Base-by-base conservation (phyloP, 495 filamentous ascomycete species). In the Oleoguttula mirabilis region DNA sequence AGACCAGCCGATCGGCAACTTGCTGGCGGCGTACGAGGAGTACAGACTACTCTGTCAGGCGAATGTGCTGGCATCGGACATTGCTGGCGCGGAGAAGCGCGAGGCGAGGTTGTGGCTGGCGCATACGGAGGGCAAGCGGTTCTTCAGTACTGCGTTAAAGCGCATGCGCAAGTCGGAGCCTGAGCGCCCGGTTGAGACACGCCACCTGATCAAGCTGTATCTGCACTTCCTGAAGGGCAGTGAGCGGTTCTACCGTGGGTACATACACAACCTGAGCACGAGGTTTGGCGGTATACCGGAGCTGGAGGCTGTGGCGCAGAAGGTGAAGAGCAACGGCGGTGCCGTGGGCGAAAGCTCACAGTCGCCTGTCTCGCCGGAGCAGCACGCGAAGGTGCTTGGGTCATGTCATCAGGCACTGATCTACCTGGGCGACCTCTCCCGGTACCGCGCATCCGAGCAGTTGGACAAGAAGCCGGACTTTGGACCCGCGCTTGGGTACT, bases 391-490 rank as follows among this genome's bases (percentile, higher is more conserved):
- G 25, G 71, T 88, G 39, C 70, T 84, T 5, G 58, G 65, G 39
- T 88, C 84, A 11, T 94, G 86, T 61, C 80, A 94, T 63, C 75
- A 76, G 37, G 82, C 82, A 7, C 70, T 96, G 21, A 79, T 94
- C 33, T 80, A 76, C 41, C 74, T 98, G 8, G 90, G 90, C 32
- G 90, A 98, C 56, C 71, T 98, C 21, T 86, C 84, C 24, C 77
- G 90, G 48, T 98, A 95, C 58, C 80, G 92, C 33, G 84, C 86
- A 55, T 75, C 76, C 20, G 73, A 82, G 57, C 15, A 48, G 25
- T 41, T 51, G 3, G 66, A 66, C 45, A 79, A 81, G 62, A 68
- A 81, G 42, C 76, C 70, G 36, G 79, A 82, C 51, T 94, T 83
- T 73, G 80, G 79, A 1, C 77, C 75, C 4, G 88, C 90, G 8